Base-by-base conservation (phyloP, 1,139 yeast genomes). In the Geotrichum fermentans region DNA sequence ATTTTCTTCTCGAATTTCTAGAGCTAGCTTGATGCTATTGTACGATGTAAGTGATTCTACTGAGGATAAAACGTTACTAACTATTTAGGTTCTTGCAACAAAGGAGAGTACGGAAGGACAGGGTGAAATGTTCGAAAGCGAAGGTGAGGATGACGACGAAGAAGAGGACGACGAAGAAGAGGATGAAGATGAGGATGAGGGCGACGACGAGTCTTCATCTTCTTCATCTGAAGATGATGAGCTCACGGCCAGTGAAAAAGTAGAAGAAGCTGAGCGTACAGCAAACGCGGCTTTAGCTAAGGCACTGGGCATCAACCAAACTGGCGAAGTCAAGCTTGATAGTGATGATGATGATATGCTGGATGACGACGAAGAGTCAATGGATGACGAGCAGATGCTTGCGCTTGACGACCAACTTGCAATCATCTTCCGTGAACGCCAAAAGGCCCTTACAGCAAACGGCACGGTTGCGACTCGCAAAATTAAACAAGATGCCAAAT, bases 341-440 rank as follows among this genome's bases (percentile, higher is more conserved):
- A 48, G n/a, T 42, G 56, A 49, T 29, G 62, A 59, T 24, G 64
- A 65, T 6, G 71, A 76, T 1, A 77, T 72, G 5, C 70, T 65
- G 14, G 75, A 74, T 13, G 77, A 77, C 45, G 85, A 80, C 51
- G 87, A 84, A 11, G 95, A 86, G 55, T 79, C 89, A 2, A 85
- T 88, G 95, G 94, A 92, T 58, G 99, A 92, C 64, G 97, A 90
- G 58, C 90, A 89, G 65, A 92, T 92, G 99, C 80, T 90, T 82
- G 95, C 92, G 14, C 78, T 92, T 63, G 98, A 92, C 64, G 88
- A 76, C 24, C 94, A 88, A 54, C 72, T 92, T 30, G 79, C 96
- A 0, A 78, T 77, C 49, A 92, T 92, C 51, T 92, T 92, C 73
- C 80, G 83, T 59, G 92, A 89, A 60, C 78, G 73, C 17, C 59